A percentile compares a stretch with the other conserved stretches of the same genome.
Conservation (phyloP, 163 green algal species). For the Trebouxia gelatinosa region DNA sequence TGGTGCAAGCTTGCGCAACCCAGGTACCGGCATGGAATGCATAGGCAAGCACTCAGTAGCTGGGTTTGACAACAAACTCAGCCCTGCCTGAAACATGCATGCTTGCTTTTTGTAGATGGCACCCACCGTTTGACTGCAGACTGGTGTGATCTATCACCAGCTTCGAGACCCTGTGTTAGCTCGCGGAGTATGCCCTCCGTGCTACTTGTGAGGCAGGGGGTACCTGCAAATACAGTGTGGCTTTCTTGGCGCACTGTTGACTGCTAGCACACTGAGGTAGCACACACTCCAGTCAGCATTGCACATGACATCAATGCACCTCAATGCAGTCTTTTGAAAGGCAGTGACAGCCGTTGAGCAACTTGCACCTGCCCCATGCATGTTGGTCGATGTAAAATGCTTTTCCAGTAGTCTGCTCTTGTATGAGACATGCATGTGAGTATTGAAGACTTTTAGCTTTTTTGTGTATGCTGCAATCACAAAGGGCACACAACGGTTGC, state of each 20-base stretch:
- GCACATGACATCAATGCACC: no score
- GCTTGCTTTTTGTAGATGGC: not conserved
- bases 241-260: no score
- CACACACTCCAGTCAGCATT: no score
- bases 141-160: not conserved
- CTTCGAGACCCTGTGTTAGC: not conserved
- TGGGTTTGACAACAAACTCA: not conserved
- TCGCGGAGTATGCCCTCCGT: not conserved
- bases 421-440: not conserved
- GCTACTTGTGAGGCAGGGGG: no score
- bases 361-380: no score
- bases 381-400: not conserved
- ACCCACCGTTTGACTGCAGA: not conserved
- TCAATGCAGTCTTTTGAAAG: no score
- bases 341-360: no score
- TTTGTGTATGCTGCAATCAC: not conserved
- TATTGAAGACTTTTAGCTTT: not conserved
- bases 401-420: not conserved
- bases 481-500: not conserved
- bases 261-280: no score
- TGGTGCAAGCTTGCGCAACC: conserved; percentile 35
- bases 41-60: no score
- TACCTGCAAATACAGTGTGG: no score
- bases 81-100: not conserved
- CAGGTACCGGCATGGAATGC: conserved; percentile 21